phyloP scores from a whole-genome alignment of 208 protist species.

The Trypanosomatidae sp. region DNA sequence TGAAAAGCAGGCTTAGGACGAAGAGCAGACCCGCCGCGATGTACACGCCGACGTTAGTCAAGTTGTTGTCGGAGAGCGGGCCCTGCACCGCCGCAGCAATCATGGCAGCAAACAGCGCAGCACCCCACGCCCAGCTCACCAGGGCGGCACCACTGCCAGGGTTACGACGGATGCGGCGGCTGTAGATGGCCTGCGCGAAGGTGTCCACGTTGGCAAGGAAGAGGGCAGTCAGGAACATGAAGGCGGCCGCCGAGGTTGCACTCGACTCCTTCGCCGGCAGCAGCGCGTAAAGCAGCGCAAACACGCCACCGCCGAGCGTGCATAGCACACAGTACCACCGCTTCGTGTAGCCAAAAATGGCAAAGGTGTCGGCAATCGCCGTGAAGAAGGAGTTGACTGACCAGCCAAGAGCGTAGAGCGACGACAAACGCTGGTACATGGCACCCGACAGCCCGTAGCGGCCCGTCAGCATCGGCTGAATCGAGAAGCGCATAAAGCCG shows the following conservation, averaged over 20 bases:
- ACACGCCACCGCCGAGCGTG: constrained; percentile 38
- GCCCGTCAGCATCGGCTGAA: constrained; percentile 51
- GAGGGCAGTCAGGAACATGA: constrained; percentile 59
- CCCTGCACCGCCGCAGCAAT: constrained; percentile 40
- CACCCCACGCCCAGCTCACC: constrained; percentile 61
- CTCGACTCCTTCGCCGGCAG: constrained; percentile 39
- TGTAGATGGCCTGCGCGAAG: constrained; percentile 31
- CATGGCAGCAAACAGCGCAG: constrained; percentile 24
- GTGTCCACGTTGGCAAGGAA: constrained; percentile 61
- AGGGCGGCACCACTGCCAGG: neutral
- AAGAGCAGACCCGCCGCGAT: constrained; percentile 43
- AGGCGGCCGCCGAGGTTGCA: constrained; percentile 31
- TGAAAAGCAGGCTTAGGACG: constrained; percentile 33
- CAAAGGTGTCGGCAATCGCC: constrained; percentile 60
- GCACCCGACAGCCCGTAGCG: constrained; percentile 36
- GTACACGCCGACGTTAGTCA: constrained; percentile 38
- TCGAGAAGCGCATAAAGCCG: constrained; percentile 43
- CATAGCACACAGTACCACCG: constrained; percentile 69
- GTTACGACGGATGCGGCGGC: no score
- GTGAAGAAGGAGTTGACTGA: constrained; percentile 67
- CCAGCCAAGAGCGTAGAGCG: constrained; percentile 53
- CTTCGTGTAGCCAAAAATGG: constrained; percentile 71
- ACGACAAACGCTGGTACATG: constrained; percentile 58
- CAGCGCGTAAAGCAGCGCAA: constrained; percentile 47
- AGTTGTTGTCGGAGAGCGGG: constrained; percentile 46